Percentiles rank a stretch among this genome's conserved stretches.
Conservation (phyloP, 441 rosid species). For the Lepidium campestre region DNA sequence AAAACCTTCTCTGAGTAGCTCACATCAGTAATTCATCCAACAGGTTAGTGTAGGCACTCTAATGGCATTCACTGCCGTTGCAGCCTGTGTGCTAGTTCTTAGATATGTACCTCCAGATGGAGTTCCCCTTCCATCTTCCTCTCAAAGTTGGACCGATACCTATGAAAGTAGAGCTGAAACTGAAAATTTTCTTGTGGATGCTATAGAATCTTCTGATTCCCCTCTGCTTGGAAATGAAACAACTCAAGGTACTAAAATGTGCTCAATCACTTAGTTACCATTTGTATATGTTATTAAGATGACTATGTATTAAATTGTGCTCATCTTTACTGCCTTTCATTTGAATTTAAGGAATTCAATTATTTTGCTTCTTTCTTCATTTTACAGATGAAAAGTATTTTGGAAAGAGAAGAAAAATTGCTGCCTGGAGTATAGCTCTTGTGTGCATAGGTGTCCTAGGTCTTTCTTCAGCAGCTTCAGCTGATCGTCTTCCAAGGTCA, state of each 20-base stretch:
- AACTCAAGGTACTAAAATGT: constrained; percentile 33
- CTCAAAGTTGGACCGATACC: constrained; percentile 38
- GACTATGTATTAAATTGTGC: neutral
- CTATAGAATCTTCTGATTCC: constrained; percentile 24
- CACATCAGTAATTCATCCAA: constrained; percentile 4
- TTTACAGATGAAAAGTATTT: constrained; percentile 36
- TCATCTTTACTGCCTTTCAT: constrained; percentile 6
- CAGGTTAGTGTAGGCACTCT: constrained; percentile 94
- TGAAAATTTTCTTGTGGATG: constrained; percentile 21
- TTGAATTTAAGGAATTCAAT: neutral
- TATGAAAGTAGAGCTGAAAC: constrained; percentile 25
- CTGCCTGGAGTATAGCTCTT: constrained; percentile 53
- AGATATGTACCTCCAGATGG: constrained; percentile 79
- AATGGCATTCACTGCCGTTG: constrained; percentile 81
- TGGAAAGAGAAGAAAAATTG: constrained; percentile 51
- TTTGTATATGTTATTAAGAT: neutral
- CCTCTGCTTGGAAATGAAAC: constrained; percentile 42
- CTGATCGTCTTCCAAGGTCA: constrained; percentile 52
- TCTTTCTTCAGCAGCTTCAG: constrained; percentile 57
- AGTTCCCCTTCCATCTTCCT: constrained; percentile 58
- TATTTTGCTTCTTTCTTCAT: neutral
- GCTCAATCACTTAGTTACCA: neutral
- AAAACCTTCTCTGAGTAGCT: constrained; percentile 5
- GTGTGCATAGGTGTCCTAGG: constrained; percentile 50
- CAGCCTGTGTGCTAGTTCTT: constrained; percentile 67